Evolutionary conservation across 2,329 filamentous ascomycete genomes (phyloP), one percentile per base, ranked within the genome.

Genomic region (Ploettnerulaceae sp.): DNA sequence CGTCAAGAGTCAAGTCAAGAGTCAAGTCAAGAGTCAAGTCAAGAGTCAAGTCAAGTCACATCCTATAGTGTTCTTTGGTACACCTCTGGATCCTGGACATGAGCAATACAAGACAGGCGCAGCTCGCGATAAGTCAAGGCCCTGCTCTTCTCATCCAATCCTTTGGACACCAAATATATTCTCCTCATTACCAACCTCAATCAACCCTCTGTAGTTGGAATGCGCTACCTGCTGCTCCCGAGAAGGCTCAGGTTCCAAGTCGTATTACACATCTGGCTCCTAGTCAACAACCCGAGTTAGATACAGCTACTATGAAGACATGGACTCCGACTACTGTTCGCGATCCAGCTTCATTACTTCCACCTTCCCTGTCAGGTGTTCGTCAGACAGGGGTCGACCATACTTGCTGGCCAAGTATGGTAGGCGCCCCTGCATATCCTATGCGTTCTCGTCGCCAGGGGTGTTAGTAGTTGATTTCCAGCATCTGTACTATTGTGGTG

Each of bases 201-300:
- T 20, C 31, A n/a, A 33, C 15, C 3, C 4, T 17, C 3, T 17
- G 20, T 5, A 18, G 7, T 29, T 21, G n/a, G 24, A 38, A 7
- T 18, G 15, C n/a, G n/a, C n/a, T n/a, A 24, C 12, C 34, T 39
- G 24, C 25, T 28, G 36, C 36, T 39, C 36, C 36, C 36, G 24
- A 39, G 17, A 39, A 39, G 36, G 36, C 36, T 29, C 36, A 39
- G 36, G 25, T 24, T n/a, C n/a, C n/a, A n/a, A n/a, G n/a, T n/a
- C n/a, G n/a, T n/a, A n/a, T n/a, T n/a, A n/a, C n/a, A n/a, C n/a
- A n/a, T n/a, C n/a, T n/a, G n/a, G n/a, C n/a, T n/a, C n/a, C n/a
- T n/a, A n/a, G n/a, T n/a, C n/a, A n/a, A n/a, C n/a, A n/a, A n/a
- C n/a, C n/a, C n/a, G n/a, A n/a, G n/a, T n/a, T n/a, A n/a, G n/a